Evolutionary conservation across 2,329 filamentous ascomycete species (phyloP), one percentile per base, ranked within the genome.

Genomic region (Aspergillus udagawae): DNA sequence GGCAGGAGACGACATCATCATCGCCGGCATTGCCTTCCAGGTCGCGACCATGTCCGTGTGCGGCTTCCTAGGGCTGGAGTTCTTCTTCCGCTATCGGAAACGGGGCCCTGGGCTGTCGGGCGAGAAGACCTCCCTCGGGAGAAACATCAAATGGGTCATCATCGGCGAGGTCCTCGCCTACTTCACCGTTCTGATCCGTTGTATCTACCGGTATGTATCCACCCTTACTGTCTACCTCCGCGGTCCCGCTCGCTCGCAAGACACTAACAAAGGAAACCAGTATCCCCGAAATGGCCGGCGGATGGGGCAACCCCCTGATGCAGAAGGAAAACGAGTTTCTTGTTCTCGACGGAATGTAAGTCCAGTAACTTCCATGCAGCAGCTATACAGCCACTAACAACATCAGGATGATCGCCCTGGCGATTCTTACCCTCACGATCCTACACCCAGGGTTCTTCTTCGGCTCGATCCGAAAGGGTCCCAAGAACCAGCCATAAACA

Each of bases 11-110:
- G 70, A 83, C 60, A 77, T 86, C 56, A 85, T 85, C 71, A 80
- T 85, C 52, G 78, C 82, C 0, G 84, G 84, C 64, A 79, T 86
- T 45, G 75, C 79, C 2, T 79, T 82, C 59, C 84, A 86, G 67
- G 82, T 86, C 25, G 75, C 76, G 6, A 80, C 82, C 1, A 73
- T 80, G 66, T 59, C 65, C 0, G 65, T 77, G 17, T 79, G 72
- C 54, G 73, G 72, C 7, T 5, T 71, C 4, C 54, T 74, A 3
- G 71, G 60, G 0, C 70, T 83, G 42, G 67, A 78, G 8, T 73
- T 79, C 61, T 84, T 83, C 62, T 73, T 77, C 48, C 68, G 67
- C 1, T 23, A 23, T 5, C 17, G 0, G 44, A 65, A 63, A 20
- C 62, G 58, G 21, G 63, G 72, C n/a, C 59, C 64, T 32, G 69